Base-by-base conservation (phyloP, 768 basidiomycete species). In the Phaffia tasmanica region DNA sequence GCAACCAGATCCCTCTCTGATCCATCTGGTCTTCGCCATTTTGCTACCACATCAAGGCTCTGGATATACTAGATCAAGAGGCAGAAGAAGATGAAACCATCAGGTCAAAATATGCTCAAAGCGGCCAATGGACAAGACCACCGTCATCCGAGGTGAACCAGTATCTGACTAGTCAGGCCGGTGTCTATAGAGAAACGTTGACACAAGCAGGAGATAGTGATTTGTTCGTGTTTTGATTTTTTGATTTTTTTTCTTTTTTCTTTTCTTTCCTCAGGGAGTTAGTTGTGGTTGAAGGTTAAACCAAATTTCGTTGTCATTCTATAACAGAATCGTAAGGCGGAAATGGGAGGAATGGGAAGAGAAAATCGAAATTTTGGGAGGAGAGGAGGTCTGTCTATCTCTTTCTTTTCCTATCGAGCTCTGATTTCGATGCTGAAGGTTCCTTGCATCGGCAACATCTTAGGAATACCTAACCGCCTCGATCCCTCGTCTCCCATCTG, bases 341-440 rank as follows among this genome's bases (percentile, higher is more conserved):
- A 92, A 95, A 75, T 95, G 89, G 88, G 85, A 85, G 49, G 84
- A 92, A 72, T 94, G 90, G 90, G 86, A 87, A 72, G 79, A 80
- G 18, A 81, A 80, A 55, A 85, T 99, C 53, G 76, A 77, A 18
- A 81, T 86, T 57, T 79, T 99, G 50, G 85, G 84, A 2, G 82
- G 83, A 79, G 84, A 84, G 74, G 84, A 82, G 76, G 83, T 82
- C 70, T 56, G 74, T 62, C 32, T 51, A 19, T 21, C 49, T 16
- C 42, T 8, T 19, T 55, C 53, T 23, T 19, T 18, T 27, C 14
- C 8, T 16, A 57, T 57, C 56, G 14, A 29, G 27, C 7, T 57
- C 56, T 57, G 11, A 42, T 11, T 5, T 23, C 27, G 56, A 25
- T 23, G 51, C 30, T 46, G 53, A n/a, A 42, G n/a, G 18, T 54